Evolutionary conservation across 805 yeast genomes (phyloP).

Genomic region (Kregervanrija fluxuum): DNA sequence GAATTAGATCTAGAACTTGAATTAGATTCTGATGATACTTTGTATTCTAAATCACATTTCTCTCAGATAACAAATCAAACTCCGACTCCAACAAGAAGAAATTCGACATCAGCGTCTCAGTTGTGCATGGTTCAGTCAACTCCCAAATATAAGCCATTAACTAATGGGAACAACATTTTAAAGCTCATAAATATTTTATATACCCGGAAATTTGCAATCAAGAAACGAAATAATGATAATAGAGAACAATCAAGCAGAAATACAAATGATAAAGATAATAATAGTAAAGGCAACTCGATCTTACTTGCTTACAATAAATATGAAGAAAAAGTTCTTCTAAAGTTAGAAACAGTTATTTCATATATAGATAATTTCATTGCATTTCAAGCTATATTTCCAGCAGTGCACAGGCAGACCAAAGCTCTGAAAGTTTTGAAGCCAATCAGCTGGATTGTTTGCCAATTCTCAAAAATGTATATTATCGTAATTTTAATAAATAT

Average conservation of each 20-base stretch:
- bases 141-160: no score
- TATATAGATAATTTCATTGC: conserved; percentile 24
- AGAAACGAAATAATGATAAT: neutral
- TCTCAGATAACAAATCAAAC: no score
- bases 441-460: conserved; percentile 13
- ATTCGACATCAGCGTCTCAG: no score
- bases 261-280: neutral
- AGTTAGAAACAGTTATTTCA: conserved; percentile 19
- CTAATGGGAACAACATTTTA: no score
- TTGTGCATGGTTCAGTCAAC: no score
- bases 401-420: neutral
- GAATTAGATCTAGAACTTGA: no score
- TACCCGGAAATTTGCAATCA: neutral
- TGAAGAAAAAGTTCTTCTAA: conserved; percentile 14
- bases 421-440: conserved; percentile 7
- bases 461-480: conserved; percentile 22
- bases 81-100: no score
- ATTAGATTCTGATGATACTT: no score
- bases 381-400: conserved; percentile 21
- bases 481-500: conserved; percentile 23
- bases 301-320: conserved; percentile 8
- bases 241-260: neutral
- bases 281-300: neutral
- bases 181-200: neutral
- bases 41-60: no score